Conservation (phyloP, 2,329 filamentous ascomycete species). For the Neonectria neomacrospora region DNA sequence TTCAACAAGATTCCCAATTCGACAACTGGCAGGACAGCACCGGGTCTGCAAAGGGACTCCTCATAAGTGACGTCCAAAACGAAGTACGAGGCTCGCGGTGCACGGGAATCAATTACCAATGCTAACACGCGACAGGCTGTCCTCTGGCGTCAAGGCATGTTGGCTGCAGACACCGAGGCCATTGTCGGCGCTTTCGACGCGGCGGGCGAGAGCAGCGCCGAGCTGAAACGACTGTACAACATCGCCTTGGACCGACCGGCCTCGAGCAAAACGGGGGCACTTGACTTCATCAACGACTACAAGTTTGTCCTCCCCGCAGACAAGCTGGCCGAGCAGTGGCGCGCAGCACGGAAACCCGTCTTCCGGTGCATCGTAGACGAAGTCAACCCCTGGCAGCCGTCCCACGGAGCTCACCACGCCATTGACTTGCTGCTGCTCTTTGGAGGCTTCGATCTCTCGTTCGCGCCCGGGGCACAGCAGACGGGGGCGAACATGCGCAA, state of each 20-base stretch:
- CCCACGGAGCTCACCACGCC: slow-evolving; percentile 57
- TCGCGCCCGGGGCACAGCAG: slow-evolving; percentile 48
- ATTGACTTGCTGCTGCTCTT: slow-evolving; percentile 59
- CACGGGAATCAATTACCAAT: neutral
- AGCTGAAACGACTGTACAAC: slow-evolving; percentile 54
- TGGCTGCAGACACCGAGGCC: slow-evolving; percentile 46
- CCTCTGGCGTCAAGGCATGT: slow-evolving; percentile 57
- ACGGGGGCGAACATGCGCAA: slow-evolving; percentile 52
- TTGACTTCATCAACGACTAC: slow-evolving; percentile 52
- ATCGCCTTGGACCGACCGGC: slow-evolving; percentile 52
- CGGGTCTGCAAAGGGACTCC: slow-evolving; percentile 49
- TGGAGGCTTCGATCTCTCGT: slow-evolving; percentile 51
- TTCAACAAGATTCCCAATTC: slow-evolving; percentile 52
- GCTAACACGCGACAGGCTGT: slow-evolving; percentile 47
- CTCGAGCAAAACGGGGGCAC: slow-evolving; percentile 54
- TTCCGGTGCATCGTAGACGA: slow-evolving; percentile 58
- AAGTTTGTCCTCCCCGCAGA: slow-evolving; percentile 45
- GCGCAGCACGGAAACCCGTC: slow-evolving; percentile 41
- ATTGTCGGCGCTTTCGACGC: slow-evolving; percentile 52
- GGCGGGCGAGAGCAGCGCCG: slow-evolving; percentile 41
- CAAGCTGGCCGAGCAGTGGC: slow-evolving; percentile 34
- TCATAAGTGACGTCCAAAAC: slow-evolving; percentile 57
- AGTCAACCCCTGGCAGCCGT: slow-evolving; percentile 58
- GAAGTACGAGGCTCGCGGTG: slow-evolving; percentile 46
- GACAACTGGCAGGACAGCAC: slow-evolving; percentile 49